Evolutionary conservation across 352 stramenopile species (phyloP), one percentile per base, ranked within the genome.

Genomic region (Phytopythium delawarense): DNA sequence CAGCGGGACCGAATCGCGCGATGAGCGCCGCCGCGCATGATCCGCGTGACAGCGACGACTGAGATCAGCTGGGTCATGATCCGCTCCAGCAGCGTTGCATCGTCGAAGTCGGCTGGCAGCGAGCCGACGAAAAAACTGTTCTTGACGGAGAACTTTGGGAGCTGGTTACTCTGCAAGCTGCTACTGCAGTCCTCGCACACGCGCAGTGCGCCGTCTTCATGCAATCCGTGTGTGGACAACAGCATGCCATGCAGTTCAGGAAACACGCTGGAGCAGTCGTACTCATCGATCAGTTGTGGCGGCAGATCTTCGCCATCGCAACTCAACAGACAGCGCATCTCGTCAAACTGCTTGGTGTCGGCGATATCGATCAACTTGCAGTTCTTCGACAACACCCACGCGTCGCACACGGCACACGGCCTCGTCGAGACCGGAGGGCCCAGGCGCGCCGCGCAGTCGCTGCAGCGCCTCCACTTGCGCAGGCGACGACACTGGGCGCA

Each of bases 81-180:
- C 1, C 48, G 48, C 25, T 55, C 48, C 2, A 23, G 25, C 2
- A 55, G 25, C 6, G 48, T 55, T 1, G 7, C 12, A 11, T 37
- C 48, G 2, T 21, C 48, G n/a, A 39, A 55, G 11, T 11, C 1
- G 6, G 2, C 20, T 3, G 48, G 48, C 48, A 55, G 12, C 18
- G 23, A 23, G 3, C 25, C 67, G 5, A 74, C 25, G 37, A 49
- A 70, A 35, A 74, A 74, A 11, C 67, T 63, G 42, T 74, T 74
- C 1, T 65, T 65, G 37, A 74, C 70, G 2, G 67, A 30, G 21
- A 57, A 70, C 28, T 63, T 74, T 1, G 67, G 67, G 12, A 62
- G 39, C 6, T 52, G 12, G 0, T 18, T 8, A 16, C 61, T 57
- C 18, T n/a, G 9, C 7, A 63, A 35, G 32, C 55, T 67, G n/a